These are phyloP conservation scores for Volvox reticuliferus DNA, from an alignment of 139 green algal species.

Conservation along the genomic window DNA sequence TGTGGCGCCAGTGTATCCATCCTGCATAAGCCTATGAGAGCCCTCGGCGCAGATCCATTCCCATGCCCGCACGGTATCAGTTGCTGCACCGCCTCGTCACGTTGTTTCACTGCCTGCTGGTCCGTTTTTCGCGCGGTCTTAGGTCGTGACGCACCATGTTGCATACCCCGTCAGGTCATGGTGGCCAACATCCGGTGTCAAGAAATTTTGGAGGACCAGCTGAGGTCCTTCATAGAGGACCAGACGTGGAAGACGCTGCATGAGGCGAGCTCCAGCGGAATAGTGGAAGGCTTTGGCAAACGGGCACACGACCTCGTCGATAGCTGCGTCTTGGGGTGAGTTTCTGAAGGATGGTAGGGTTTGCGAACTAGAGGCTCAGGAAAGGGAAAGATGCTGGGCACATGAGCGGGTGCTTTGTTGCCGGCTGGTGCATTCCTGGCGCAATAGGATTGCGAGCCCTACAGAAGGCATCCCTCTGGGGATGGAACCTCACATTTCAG, in stretches of 20 bases:
- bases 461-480: too few relatives aligned
- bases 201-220: conserved; percentile 86
- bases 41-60: too few relatives aligned
- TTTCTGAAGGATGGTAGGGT: not conserved
- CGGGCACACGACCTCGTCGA: conserved; percentile 66
- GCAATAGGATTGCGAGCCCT: too few relatives aligned
- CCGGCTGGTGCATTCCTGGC: too few relatives aligned
- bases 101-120: not conserved
- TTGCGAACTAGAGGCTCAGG: too few relatives aligned
- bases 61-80: too few relatives aligned
- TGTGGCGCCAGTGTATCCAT: too few relatives aligned
- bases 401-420: too few relatives aligned
- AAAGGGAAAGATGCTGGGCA: too few relatives aligned
- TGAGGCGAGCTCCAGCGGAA: conserved; percentile 47
- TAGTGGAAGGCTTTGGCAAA: conserved; percentile 78
- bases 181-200: conserved; percentile 96
- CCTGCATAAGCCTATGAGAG: too few relatives aligned
- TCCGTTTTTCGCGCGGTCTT: not conserved
- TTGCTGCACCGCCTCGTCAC: too few relatives aligned
- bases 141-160: not conserved
- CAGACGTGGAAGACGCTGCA: conserved; percentile 72
- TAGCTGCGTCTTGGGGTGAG: conserved; percentile 79
- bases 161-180: conserved; percentile 83
- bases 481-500: too few relatives aligned
- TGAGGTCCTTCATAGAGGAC: conserved; percentile 71